Conservation (phyloP, 345 rosid species). For the Arabidopsis arenosa region DNA sequence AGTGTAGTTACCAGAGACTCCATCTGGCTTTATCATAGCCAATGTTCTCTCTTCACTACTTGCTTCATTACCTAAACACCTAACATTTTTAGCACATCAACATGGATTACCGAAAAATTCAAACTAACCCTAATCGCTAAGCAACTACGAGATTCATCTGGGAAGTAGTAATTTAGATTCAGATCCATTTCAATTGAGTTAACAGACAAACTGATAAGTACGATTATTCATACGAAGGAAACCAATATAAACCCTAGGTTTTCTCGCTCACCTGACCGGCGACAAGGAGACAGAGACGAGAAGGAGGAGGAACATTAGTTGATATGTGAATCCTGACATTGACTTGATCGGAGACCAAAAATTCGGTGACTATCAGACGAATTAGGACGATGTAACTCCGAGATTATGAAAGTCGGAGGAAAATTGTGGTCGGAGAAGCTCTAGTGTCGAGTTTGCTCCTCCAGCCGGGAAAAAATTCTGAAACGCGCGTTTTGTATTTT, state of each 20-base stretch:
- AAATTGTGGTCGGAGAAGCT: background rate
- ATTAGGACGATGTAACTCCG: background rate
- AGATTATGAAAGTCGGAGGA: background rate
- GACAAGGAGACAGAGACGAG: slow-evolving; percentile 24
- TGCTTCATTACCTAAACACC: slow-evolving; percentile 51
- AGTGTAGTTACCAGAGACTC: slow-evolving; percentile 66
- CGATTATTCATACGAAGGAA: background rate
- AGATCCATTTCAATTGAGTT: slow-evolving; percentile 17
- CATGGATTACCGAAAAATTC: background rate
- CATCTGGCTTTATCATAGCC: slow-evolving; percentile 88
- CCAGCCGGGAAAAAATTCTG: background rate
- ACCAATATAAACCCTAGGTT: background rate
- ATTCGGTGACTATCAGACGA: background rate
- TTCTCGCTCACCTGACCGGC: slow-evolving; percentile 36
- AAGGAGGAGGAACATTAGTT: slow-evolving; percentile 17
- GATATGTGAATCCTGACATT: slow-evolving; percentile 22
- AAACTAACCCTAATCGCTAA: background rate
- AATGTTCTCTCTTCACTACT: slow-evolving; percentile 60
- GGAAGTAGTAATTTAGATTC: background rate
- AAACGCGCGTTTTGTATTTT: slow-evolving; percentile 4
- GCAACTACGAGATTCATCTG: slow-evolving; percentile 8
- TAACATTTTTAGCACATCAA: slow-evolving; percentile 35
- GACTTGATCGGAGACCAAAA: slow-evolving; percentile 28
- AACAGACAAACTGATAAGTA: background rate
- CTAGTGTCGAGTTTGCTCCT: slow-evolving; percentile 10